Conservation (phyloP, 441 rosid genomes). For the Isatis lusitanica region DNA sequence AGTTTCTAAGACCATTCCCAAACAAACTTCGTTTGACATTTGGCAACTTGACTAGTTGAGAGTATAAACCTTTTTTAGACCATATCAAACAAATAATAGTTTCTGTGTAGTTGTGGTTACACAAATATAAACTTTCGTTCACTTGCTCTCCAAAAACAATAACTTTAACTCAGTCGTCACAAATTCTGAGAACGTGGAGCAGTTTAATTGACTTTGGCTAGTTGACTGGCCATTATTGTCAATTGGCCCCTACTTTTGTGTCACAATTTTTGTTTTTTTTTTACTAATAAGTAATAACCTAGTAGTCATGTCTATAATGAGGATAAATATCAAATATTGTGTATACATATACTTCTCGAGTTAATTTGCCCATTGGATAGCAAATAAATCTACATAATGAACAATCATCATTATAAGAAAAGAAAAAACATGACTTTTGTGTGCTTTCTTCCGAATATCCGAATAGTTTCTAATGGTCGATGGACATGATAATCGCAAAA, state of each 20-base stretch:
- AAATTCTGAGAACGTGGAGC: conserved; percentile 2
- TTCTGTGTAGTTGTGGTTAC: neutral
- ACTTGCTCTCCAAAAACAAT: neutral
- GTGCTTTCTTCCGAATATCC: neutral
- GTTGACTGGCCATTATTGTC: neutral
- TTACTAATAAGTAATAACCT: too few species aligned
- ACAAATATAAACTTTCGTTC: neutral
- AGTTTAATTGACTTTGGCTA: neutral
- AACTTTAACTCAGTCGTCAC: neutral
- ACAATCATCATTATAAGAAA: neutral
- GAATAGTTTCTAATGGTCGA: neutral
- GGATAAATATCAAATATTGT: neutral
- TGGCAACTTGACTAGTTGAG: neutral
- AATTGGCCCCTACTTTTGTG: neutral
- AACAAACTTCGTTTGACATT: neutral
- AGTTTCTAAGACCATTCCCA: neutral
- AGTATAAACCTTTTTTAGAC: neutral
- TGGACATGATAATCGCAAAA: neutral
- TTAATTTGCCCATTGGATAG: neutral
- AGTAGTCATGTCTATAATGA: neutral
- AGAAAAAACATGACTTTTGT: neutral
- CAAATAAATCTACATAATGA: neutral
- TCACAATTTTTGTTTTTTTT: neutral
- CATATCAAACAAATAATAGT: neutral
- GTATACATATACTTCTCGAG: neutral